Base-by-base conservation (phyloP, 169 alveolate species). In the Ichthyophthirius multifiliis region DNA sequence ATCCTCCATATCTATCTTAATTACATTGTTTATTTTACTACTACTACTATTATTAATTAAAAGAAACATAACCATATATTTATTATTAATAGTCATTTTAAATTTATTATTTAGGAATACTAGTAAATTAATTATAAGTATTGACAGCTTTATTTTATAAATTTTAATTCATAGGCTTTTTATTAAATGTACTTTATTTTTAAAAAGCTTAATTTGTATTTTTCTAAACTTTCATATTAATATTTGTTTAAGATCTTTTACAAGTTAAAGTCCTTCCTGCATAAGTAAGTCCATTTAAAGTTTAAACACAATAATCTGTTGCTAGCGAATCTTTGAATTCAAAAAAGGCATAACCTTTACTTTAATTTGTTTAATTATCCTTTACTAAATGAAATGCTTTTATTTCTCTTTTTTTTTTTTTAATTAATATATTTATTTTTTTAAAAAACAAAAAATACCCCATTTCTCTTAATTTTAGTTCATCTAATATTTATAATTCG, bases 371-470 rank as follows among this genome's bases (percentile, higher is more conserved):
- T 20, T 37, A 16, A 16, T 67, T 67, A 35, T 67, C 77, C 41
- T 67, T 67, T 16, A 67, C 77, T 41, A 67, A 67, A 67, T 67
- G 77, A 37, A 67, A 67, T 7, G 77, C 77, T 39, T 67, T 67
- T 5, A 67, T 35, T 39, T 67, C 77, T 3, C 77, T 67, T 1
- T 67, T 67, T 37, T 37, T 37, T 37, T 16, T n/a, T n/a, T n/a
- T n/a, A n/a, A n/a, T 63, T 2, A 63, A 12, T 1, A 30, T 0
- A 10, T 0, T 63, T 9, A 16, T 47, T 10, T 47, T 30, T 2
- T 12, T 30, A 30, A 2, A 18, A 1, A 30, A 31, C 32, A 3
- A 65, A 18, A 34, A 32, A 15, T 32, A 67, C 77, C 77, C 77
- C 43, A 34, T 35, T 16, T 67, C 77, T 67, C 62, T 67, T 12